Percentiles rank a stretch among this genome's conserved stretches.
Conservation (phyloP, 495 filamentous ascomycete species). For the Choiromyces venosus region DNA sequence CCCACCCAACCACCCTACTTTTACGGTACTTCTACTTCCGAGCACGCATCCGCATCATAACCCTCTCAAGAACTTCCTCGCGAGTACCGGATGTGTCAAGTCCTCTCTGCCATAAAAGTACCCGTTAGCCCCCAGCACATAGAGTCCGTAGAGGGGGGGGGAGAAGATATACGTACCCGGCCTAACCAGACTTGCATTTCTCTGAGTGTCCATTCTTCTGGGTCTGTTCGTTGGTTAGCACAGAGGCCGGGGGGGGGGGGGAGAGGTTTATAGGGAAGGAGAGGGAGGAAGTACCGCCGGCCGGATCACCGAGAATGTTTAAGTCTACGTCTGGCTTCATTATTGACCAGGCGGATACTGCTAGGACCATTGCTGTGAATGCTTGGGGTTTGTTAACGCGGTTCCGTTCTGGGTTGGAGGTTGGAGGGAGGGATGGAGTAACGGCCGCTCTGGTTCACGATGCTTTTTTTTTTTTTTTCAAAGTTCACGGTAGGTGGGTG, state of each 20-base stretch:
- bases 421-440: not conserved
- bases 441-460: not conserved
- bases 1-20: not conserved
- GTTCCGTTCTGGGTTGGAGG: not conserved
- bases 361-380: slow-evolving; percentile 78
- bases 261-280: not conserved
- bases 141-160: not conserved
- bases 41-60: slow-evolving; percentile 63
- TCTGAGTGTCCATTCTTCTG: slow-evolving; percentile 63
- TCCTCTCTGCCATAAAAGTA: slow-evolving; percentile 55
- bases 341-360: slow-evolving; percentile 76
- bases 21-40: no score
- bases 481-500: no score
- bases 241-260: not conserved
- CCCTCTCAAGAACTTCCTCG: slow-evolving; percentile 71
- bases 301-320: slow-evolving; percentile 65
- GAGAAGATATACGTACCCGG: slow-evolving; percentile 54
- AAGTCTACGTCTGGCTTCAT: slow-evolving; percentile 72
- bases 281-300: slow-evolving; percentile 50
- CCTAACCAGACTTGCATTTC: slow-evolving; percentile 71
- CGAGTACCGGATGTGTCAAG: slow-evolving; percentile 65
- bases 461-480: no score
- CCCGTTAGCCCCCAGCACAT: slow-evolving; percentile 8
- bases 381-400: slow-evolving; percentile 47
- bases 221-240: slow-evolving; percentile 48